Conservation (phyloP, 306 rosid genomes). For the Cucumis cinereus region DNA sequence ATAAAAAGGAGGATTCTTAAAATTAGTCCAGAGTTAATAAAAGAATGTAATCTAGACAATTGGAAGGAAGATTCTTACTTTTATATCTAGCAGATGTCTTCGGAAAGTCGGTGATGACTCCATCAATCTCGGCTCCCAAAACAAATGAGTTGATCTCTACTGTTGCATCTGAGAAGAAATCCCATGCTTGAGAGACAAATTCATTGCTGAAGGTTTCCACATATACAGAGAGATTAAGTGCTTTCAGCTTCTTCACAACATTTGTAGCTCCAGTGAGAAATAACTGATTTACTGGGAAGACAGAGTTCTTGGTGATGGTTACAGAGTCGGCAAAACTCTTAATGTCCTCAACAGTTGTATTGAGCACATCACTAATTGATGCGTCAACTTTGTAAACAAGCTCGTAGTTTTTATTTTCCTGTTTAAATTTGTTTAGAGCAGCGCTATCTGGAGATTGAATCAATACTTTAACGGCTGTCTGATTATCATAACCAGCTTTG, state of each 20-base stretch:
- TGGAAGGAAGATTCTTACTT: slow-evolving; percentile 42
- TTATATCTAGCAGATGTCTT: slow-evolving; percentile 68
- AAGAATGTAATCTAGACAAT: background rate
- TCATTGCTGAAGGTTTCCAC: slow-evolving; percentile 81
- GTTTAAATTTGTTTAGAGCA: slow-evolving; percentile 42
- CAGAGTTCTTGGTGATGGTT: slow-evolving; percentile 45
- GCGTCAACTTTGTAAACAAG: slow-evolving; percentile 59
- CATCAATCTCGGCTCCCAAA: slow-evolving; percentile 25
- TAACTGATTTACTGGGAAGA: slow-evolving; percentile 12
- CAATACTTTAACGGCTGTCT: slow-evolving; percentile 35
- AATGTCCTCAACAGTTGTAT: slow-evolving; percentile 41
- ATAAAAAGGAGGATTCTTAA: background rate
- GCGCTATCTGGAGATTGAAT: slow-evolving; percentile 73
- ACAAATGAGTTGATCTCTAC: slow-evolving; percentile 66
- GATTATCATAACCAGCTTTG: slow-evolving; percentile 56
- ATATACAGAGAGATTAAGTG: slow-evolving; percentile 47
- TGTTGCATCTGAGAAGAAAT: slow-evolving; percentile 79
- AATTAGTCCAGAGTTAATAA: background rate
- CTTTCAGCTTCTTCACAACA: slow-evolving; percentile 27
- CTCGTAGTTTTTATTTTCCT: slow-evolving; percentile 40
- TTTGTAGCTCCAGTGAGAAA: slow-evolving; percentile 25
- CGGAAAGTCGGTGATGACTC: slow-evolving; percentile 76
- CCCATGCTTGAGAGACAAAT: slow-evolving; percentile 87
- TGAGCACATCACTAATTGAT: slow-evolving; percentile 28
- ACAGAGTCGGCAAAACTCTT: slow-evolving; percentile 56